Conservation (phyloP, 140 eudicot genomes). For the Anethum foeniculum region DNA sequence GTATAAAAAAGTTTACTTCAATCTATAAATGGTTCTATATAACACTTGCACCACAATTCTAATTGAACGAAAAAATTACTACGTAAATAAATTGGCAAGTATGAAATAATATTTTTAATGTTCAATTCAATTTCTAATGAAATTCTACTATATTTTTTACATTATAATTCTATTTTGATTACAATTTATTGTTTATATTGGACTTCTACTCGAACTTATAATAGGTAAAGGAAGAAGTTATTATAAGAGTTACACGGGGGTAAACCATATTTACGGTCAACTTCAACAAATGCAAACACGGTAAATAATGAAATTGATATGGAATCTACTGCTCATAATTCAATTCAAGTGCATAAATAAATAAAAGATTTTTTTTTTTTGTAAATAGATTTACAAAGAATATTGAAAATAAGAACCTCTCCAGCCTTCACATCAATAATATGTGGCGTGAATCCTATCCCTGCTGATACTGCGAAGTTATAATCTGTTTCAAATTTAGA, state of each 20-base stretch:
- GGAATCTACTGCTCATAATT: not conserved
- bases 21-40: not conserved
- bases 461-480: slow-evolving; percentile 60
- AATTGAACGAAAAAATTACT: too few relatives aligned
- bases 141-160: too few relatives aligned
- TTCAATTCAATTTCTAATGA: too few relatives aligned
- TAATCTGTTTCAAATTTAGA: slow-evolving; percentile 2
- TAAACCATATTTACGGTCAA: not conserved
- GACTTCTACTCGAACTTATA: not conserved
- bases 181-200: too few relatives aligned
- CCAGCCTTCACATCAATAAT: slow-evolving; percentile 71
- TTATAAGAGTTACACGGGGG: not conserved
- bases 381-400: not conserved
- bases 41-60: slow-evolving; percentile 1
- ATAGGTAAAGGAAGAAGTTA: not conserved
- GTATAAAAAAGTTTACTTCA: not conserved
- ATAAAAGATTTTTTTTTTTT: not conserved
- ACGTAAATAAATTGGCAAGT: too few relatives aligned
- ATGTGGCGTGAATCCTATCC: slow-evolving; percentile 75
- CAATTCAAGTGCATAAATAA: not conserved
- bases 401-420: slow-evolving; percentile 41
- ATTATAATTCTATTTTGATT: too few relatives aligned
- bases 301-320: not conserved
- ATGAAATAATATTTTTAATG: too few relatives aligned
- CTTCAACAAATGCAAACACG: not conserved